Base-by-base conservation (phyloP, 257 asterid genomes). In the Solanum lignicaule region DNA sequence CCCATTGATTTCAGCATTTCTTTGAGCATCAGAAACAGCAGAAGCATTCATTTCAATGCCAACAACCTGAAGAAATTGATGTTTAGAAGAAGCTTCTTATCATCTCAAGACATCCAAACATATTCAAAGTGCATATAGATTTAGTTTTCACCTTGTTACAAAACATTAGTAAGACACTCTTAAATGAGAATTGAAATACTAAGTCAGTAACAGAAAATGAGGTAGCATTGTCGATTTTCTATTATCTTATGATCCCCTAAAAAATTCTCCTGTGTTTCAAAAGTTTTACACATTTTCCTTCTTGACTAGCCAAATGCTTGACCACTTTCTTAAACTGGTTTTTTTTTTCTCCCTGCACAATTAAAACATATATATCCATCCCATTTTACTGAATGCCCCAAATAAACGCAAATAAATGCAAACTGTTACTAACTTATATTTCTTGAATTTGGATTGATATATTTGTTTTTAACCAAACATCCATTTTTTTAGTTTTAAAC, bases 11-110 rank as follows among this genome's bases (percentile, higher is more conserved):
- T 96, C 96, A 16, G 99, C 99, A 92, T 97, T 97, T 89, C 98
- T 96, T 75, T 94, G 94, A 39, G 99, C 99, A 73, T 97, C 99
- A 87, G 91, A 88, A 90, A 96, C 97, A 31, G 99, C 99, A 88
- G 99, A 95, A 89, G 98, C 98, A 92, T 97, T 96, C 99, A 97
- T 96, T 92, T 97, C 99, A 88, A 97, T 93, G 87, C 99, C 99
- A 32, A 96, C 98, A 86, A 97, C 99, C 99, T 97, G 93, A 90
- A 84, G 48, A 89, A 75, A 68, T 88, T 69, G 81, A 89, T 81
- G 55, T 73, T 62, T 87, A 83, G 78, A 65, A 69, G 88, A 85
- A 88, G 35, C 43, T 82, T 86, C 68, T 41, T 38, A 79, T 83
- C 90, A 87, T 72, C 86, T 75, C n/a, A 43, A 73, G 39, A 33